phyloP scores from a whole-genome alignment of 306 rosid species.

The Prunus fruticosa region DNA sequence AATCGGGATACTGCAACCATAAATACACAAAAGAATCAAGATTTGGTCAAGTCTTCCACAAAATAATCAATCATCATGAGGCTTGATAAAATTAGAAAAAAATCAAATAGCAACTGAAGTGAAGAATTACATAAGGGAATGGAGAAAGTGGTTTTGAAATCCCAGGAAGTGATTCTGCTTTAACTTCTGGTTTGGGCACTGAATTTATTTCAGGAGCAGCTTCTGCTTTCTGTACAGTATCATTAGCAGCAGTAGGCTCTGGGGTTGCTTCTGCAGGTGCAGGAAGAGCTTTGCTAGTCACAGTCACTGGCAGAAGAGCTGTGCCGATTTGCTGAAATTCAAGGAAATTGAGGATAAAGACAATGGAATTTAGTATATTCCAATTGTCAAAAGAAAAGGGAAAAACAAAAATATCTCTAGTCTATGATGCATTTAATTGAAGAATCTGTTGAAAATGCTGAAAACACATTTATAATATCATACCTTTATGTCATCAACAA shows the following conservation, averaged over 20 bases:
- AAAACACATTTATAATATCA: neutral
- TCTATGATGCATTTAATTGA: neutral
- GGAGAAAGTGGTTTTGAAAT: conserved; percentile 74
- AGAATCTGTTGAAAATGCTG: neutral
- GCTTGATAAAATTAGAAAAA: neutral
- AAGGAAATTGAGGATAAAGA: conserved; percentile 15
- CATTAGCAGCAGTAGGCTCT: conserved; percentile 41
- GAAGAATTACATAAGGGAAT: conserved; percentile 61
- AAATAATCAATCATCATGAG: neutral
- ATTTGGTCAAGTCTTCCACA: conserved; percentile 6
- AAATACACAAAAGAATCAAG: neutral
- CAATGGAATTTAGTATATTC: neutral
- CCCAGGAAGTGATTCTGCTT: conserved; percentile 53
- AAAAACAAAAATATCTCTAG: neutral
- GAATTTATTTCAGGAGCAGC: conserved; percentile 57
- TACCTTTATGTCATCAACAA: conserved; percentile 81
- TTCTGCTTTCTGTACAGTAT: conserved; percentile 47
- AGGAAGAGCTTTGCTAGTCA: conserved; percentile 62
- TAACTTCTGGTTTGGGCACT: conserved; percentile 56
- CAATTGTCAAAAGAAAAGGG: neutral
- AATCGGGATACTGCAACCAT: conserved; percentile 88
- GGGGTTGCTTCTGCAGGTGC: conserved; percentile 43
- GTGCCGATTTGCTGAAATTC: conserved; percentile 72
- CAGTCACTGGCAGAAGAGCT: conserved; percentile 71
- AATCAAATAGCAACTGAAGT: conserved; percentile 12